Evolutionary conservation across 2,329 filamentous ascomycete species (phyloP).

Genomic region (Nemania sp.): DNA sequence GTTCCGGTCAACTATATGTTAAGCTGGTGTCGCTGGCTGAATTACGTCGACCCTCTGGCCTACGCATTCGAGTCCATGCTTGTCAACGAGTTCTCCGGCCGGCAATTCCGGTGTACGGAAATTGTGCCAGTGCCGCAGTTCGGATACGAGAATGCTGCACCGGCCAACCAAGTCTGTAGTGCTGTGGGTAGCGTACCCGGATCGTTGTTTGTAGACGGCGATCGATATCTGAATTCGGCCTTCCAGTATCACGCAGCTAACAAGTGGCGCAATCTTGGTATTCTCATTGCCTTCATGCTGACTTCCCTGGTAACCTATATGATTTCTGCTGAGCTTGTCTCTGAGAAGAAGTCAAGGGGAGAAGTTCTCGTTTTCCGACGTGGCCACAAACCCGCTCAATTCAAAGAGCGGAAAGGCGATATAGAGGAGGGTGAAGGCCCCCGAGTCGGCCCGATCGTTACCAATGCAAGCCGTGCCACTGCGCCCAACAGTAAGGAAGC

Average conservation of each 20-base stretch:
- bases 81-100: slow-evolving; percentile 77
- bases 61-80: slow-evolving; percentile 82
- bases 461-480: slow-evolving; percentile 50
- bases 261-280: slow-evolving; percentile 73
- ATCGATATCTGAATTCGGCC: slow-evolving; percentile 56
- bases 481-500: slow-evolving; percentile 44
- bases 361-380: slow-evolving; percentile 76
- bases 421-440: slow-evolving; percentile 55
- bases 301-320: slow-evolving; percentile 67
- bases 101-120: slow-evolving; percentile 57
- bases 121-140: slow-evolving; percentile 48
- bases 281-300: slow-evolving; percentile 66
- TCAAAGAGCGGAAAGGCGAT: slow-evolving; percentile 65
- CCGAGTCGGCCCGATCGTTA: slow-evolving; percentile 50
- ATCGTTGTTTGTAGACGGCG: slow-evolving; percentile 55
- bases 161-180: slow-evolving; percentile 57
- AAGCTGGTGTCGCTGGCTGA: slow-evolving; percentile 81
- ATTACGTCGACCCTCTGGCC: slow-evolving; percentile 76
- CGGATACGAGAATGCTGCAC: slow-evolving; percentile 43
- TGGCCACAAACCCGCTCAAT: slow-evolving; percentile 63
- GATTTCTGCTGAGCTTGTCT: slow-evolving; percentile 65
- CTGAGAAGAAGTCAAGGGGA: slow-evolving; percentile 71
- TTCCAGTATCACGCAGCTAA: slow-evolving; percentile 62
- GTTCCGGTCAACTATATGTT: slow-evolving; percentile 71
- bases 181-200: slow-evolving; percentile 62